Conservation (phyloP, 495 filamentous ascomycete species). For the Cercophora scortea region DNA sequence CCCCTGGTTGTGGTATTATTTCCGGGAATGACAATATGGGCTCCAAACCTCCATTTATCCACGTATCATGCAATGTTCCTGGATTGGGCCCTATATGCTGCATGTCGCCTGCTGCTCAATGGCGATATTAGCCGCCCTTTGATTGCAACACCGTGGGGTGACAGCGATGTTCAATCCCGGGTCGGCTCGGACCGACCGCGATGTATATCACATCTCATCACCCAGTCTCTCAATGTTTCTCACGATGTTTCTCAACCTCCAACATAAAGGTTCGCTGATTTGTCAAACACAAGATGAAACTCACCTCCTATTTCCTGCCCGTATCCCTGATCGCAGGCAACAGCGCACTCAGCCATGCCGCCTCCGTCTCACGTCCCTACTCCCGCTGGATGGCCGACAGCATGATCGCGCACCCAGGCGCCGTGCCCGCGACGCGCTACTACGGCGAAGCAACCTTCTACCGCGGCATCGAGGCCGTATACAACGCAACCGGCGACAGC, state of each 20-base stretch:
- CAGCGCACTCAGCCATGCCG: not conserved
- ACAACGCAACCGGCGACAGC: constrained; percentile 4
- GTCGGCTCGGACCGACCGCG: not conserved
- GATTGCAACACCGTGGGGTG: not conserved
- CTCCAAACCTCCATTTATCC: not conserved
- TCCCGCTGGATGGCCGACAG: constrained; percentile 40
- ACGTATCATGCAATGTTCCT: not conserved
- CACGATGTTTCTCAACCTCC: too few relatives aligned
- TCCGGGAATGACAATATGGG: too few relatives aligned
- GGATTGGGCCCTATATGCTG: not conserved
- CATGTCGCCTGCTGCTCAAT: not conserved
- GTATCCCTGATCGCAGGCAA: not conserved
- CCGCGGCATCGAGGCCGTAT: constrained; percentile 29
- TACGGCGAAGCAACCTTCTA: constrained; percentile 35
- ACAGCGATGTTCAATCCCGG: not conserved
- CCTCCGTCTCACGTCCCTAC: constrained; percentile 15
- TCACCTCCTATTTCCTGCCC: not conserved
- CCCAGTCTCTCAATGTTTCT: too few relatives aligned
- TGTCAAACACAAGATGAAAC: not conserved
- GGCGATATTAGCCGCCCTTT: not conserved
- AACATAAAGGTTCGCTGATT: too few relatives aligned
- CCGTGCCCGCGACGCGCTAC: constrained; percentile 25
- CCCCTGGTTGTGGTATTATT: too few relatives aligned
- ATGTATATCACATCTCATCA: not conserved
- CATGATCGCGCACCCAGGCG: constrained; percentile 29